These are phyloP conservation scores for Pisolithus sp. DNA, from an alignment of 768 basidiomycete genomes.

Conservation along the genomic window DNA sequence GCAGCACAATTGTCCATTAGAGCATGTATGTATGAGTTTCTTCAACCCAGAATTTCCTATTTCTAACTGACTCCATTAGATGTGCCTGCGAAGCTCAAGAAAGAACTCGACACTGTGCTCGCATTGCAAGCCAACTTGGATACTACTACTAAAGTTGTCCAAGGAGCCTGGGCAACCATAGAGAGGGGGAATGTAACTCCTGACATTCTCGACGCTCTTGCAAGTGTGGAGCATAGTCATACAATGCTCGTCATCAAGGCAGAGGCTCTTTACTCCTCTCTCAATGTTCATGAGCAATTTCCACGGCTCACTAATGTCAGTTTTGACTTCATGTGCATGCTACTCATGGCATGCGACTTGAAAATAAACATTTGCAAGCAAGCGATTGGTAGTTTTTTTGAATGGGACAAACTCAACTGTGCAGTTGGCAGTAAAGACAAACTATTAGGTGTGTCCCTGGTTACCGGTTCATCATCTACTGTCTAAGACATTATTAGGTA, in stretches of 20 bases:
- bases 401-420: conserved; percentile 32
- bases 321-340: conserved; percentile 24
- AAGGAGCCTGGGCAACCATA: conserved; percentile 6
- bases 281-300: conserved; percentile 28
- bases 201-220: conserved; percentile 10
- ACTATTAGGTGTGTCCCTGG: conserved; percentile 4
- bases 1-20: conserved; percentile 3
- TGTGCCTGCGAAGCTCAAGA: conserved; percentile 17
- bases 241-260: conserved; percentile 16
- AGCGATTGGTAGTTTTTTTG: conserved; percentile 30
- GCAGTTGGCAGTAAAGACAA: conserved; percentile 24
- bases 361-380: conserved; percentile 34
- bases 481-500: no score
- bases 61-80: conserved; percentile 21
- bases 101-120: conserved; percentile 28
- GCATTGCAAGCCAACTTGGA: conserved; percentile 26
- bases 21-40: conserved; percentile 4
- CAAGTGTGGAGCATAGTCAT: conserved; percentile 16
- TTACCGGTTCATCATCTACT: no score
- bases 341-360: conserved; percentile 31
- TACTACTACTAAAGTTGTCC: conserved; percentile 16
- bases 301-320: conserved; percentile 27
- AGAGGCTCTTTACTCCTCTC: conserved; percentile 27
- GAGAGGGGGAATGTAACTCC: not conserved
- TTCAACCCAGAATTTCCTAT: not conserved